Percentiles rank a stretch among this genome's conserved stretches.
These are phyloP conservation scores for Phaffia rhodozyma DNA, from an alignment of 1,284 basidiomycete species.

Conservation along the genomic window DNA sequence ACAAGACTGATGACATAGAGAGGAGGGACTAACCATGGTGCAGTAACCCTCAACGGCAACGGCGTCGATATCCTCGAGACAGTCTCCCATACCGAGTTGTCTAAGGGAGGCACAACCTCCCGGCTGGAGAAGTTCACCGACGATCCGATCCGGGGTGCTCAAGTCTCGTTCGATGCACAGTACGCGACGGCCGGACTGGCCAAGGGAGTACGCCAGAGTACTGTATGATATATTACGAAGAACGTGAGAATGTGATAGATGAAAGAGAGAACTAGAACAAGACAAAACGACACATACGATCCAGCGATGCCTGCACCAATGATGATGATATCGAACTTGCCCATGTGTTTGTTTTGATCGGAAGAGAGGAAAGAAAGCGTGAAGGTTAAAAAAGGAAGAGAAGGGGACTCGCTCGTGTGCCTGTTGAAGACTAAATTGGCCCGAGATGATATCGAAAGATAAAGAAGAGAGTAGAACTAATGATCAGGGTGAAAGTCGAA, in stretches of 20 bases:
- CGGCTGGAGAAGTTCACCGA: slow-evolving; percentile 92
- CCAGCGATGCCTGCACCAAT: slow-evolving; percentile 85
- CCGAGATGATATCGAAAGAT: too few relatives aligned
- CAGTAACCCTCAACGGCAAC: slow-evolving; percentile 75
- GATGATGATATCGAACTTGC: slow-evolving; percentile 44
- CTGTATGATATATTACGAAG: slow-evolving; percentile 32
- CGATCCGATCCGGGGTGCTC: slow-evolving; percentile 86
- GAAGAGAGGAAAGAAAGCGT: background rate
- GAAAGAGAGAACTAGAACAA: slow-evolving; percentile 26
- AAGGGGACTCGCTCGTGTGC: too few relatives aligned
- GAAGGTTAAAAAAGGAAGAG: too few relatives aligned
- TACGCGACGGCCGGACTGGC: slow-evolving; percentile 42
- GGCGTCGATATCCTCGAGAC: slow-evolving; percentile 75
- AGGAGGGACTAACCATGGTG: slow-evolving; percentile 6
- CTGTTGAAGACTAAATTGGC: too few relatives aligned
- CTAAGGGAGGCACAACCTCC: slow-evolving; percentile 71
- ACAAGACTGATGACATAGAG: background rate
- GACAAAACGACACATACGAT: slow-evolving; percentile 24
- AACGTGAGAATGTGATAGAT: slow-evolving; percentile 30
- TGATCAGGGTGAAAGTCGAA: too few relatives aligned
- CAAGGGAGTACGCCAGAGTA: slow-evolving; percentile 46
- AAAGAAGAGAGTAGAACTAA: too few relatives aligned
- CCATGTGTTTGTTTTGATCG: slow-evolving; percentile 27
- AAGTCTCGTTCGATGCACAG: slow-evolving; percentile 79
- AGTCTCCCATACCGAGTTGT: slow-evolving; percentile 58